Base-by-base conservation (phyloP, 2,329 filamentous ascomycete species). In the Diaporthe aspalathi region DNA sequence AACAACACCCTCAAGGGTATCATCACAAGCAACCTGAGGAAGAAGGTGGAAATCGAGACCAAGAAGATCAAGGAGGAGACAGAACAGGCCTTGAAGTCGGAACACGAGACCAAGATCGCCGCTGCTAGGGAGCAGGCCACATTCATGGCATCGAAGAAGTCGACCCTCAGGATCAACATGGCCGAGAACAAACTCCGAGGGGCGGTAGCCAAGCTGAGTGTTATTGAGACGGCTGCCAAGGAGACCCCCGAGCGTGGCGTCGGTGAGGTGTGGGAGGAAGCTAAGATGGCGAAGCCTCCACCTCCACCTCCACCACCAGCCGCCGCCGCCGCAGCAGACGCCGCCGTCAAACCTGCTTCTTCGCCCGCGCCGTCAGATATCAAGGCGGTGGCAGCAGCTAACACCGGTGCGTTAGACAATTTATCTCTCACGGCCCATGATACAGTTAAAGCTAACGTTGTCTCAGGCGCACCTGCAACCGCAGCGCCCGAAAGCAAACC, bases 181-280 rank as follows among this genome's bases (percentile, higher is more conserved):
- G 85, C 90, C 7, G 92, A 95, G 75, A 93, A 91, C 76, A 90
- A 91, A 78, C 83, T 87, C 57, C 89, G 87, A 73, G 83, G 84
- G 11, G 89, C 91, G 0, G 86, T 86, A 65, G 93, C 92, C 5
- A 97, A 96, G 83, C 83, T 97, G 40, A 88, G 89, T 1, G 89
- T 96, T 1, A 93, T 98, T 4, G 89, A 94, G 77, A 93, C 90
- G 57, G 95, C 95, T 16, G 94, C 92, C 0, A 87, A 87, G n/a
- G 92, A 97, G 60, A 98, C 95, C 0, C 95, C 95, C 0, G 87
- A 95, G 76, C 91, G 90, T 78, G 90, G 94, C 0, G 94, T 98
- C 5, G 89, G 85, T 12, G 94, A 98, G 80, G 95, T 98, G 0
- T 98, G 94, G 93, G 90, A 92, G 74, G 84, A 93, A 68, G 94